phyloP scores from a whole-genome alignment of 805 yeast genomes.

The Hanseniaspora hatyaiensis region DNA sequence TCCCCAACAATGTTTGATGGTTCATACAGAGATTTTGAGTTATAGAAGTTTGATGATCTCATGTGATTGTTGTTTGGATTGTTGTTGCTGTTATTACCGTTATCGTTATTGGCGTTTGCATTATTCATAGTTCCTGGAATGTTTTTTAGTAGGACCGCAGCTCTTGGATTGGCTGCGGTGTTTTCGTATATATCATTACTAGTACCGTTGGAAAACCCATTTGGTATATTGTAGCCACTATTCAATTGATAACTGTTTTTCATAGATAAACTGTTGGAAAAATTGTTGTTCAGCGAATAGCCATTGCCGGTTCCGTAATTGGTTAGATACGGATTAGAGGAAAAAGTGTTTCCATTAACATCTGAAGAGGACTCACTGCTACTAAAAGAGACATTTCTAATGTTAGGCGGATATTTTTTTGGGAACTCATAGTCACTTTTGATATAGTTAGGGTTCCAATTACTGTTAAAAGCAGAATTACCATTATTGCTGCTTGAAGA shows the following conservation, averaged over 20 bases:
- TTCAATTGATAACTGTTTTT: neutral
- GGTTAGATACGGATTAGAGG: too few relatives aligned
- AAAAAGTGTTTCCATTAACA: neutral
- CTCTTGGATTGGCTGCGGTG: too few relatives aligned
- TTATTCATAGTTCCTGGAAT: neutral
- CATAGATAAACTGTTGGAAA: neutral
- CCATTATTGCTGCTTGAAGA: neutral
- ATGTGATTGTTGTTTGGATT: neutral
- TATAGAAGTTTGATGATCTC: neutral
- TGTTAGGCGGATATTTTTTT: neutral
- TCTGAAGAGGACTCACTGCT: neutral
- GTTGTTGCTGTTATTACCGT: neutral
- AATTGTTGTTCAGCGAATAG: neutral
- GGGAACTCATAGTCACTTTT: neutral
- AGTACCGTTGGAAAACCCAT: too few relatives aligned
- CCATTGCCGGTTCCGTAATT: too few relatives aligned
- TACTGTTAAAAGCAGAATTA: neutral
- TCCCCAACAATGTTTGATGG: neutral
- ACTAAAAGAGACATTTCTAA: neutral
- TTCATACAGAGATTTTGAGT: neutral
- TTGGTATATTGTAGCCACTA: too few relatives aligned
- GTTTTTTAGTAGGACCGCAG: neutral
- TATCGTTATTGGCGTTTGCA: neutral
- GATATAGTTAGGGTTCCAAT: neutral
- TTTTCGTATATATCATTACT: too few relatives aligned